Base-by-base conservation (phyloP, 768 basidiomycete genomes). In the Cystobasidiopsis lactophilus region DNA sequence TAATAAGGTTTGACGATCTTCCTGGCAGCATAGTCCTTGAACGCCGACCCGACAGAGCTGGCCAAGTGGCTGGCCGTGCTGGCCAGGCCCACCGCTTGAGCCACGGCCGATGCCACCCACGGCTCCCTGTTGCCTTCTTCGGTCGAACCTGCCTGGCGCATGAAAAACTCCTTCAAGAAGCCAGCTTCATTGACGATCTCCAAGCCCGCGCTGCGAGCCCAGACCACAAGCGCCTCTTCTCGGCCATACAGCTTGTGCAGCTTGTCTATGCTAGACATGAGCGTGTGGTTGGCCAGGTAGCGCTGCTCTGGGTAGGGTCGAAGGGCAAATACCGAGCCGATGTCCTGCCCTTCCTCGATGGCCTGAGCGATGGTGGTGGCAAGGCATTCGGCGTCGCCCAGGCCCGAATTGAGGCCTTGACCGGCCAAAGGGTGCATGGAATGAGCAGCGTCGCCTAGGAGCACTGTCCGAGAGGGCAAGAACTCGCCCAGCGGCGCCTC, bases 381-480 rank as follows among this genome's bases (percentile, higher is more conserved):
- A 14, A 98, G 74, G 52, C 74, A 73, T 61, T 79, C 74, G 2
- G 80, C 84, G 64, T 98, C 91, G 1, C 72, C 79, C 27, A 98
- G 70, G n/a, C 91, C 93, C 63, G 91, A 69, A 65, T 98, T 96
- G 39, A 96, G 71, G 0, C 91, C 93, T 65, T 96, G 91, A 2
- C 93, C 93, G 0, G 89, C 91, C 26, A 96, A 75, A 1, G 93
- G 91, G 63, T 96, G 91, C 1, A 86, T 71, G 0, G 84, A 85
- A 63, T 96, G 93, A 18, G 89, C 93, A 1, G 91, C 89, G 66
- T 98, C 93, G 2, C 93, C 93, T 1, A 96, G 75, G 7, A 96
- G 77, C 2, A 80, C 88, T 0, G 84, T 89, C 3, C 91, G 75
- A 2, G 69, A 65, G 3, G 76, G 74, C 30, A 57, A 52, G 16